Evolutionary conservation across 2,329 filamentous ascomycete genomes (phyloP).

Genomic region (Cercospora zeina): DNA sequence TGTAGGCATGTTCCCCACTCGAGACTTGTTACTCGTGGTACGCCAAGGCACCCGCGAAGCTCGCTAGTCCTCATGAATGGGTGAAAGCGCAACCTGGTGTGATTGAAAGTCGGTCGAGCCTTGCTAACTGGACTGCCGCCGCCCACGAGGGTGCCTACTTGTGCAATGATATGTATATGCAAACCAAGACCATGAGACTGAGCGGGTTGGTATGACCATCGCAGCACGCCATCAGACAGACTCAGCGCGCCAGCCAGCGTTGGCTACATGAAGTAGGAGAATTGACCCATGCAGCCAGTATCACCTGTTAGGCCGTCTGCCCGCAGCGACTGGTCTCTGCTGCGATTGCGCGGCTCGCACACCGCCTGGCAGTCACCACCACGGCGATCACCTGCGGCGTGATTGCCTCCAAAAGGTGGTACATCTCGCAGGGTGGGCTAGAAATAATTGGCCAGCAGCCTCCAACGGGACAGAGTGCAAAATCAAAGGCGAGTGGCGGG

Average conservation of each 20-base stretch:
- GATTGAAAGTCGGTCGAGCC: no score
- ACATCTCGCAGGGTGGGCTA: background rate
- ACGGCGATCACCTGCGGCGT: background rate
- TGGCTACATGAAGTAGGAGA: background rate
- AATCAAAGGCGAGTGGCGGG: conserved; percentile 11
- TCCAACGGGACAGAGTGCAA: conserved; percentile 6
- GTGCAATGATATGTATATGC: no score
- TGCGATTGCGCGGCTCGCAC: background rate
- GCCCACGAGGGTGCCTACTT: no score
- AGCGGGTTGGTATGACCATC: no score
- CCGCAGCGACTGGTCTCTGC: background rate
- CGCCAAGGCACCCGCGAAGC: no score
- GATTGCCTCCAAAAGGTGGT: background rate
- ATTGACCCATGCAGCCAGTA: background rate
- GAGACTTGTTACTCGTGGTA: no score
- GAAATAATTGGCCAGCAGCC: background rate
- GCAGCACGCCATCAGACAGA: background rate
- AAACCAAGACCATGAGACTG: no score
- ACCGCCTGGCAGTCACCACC: background rate
- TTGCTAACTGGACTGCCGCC: no score
- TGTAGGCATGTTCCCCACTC: no score
- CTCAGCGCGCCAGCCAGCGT: background rate
- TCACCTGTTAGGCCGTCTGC: no score
- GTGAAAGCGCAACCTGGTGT: no score
- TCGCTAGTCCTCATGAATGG: no score